phyloP scores from a whole-genome alignment of 345 rosid species.

The Turnera subulata region DNA sequence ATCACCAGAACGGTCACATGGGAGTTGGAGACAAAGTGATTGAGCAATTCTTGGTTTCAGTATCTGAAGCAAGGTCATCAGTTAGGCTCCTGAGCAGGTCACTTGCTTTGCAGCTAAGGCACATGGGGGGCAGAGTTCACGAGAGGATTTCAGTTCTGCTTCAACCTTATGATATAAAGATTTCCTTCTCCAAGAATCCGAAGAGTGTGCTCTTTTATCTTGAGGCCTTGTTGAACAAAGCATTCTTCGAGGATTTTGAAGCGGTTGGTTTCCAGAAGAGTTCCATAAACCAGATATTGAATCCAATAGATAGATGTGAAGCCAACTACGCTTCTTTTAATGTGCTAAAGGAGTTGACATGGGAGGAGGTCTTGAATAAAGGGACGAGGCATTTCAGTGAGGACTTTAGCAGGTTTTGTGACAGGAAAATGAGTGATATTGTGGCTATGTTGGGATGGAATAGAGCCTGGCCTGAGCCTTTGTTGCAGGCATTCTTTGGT shows the following conservation, averaged over 20 bases:
- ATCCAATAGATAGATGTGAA: conserved; percentile 74
- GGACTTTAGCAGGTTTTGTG: conserved; percentile 81
- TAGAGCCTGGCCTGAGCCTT: conserved; percentile 83
- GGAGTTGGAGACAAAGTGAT: conserved; percentile 45
- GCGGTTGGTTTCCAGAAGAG: conserved; percentile 59
- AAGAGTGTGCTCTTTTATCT: conserved; percentile 55
- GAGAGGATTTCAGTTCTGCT: conserved; percentile 64
- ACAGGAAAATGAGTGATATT: conserved; percentile 89
- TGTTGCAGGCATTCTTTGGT: conserved; percentile 72
- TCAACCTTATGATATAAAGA: conserved; percentile 62
- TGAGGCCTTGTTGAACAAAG: conserved; percentile 61
- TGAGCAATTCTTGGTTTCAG: conserved; percentile 55
- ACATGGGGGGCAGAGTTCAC: conserved; percentile 54
- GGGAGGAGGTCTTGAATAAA: conserved; percentile 80
- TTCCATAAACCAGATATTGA: conserved; percentile 50
- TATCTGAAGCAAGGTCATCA: conserved; percentile 68
- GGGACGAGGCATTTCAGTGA: conserved; percentile 90
- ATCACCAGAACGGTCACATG: conserved; percentile 24
- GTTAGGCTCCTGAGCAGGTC: conserved; percentile 61
- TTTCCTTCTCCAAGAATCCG: conserved; percentile 55
- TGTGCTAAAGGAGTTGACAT: conserved; percentile 53
- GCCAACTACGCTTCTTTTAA: conserved; percentile 56
- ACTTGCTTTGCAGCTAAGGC: conserved; percentile 52
- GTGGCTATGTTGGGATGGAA: conserved; percentile 77
- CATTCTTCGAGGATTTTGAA: conserved; percentile 90